Percentiles rank a stretch among this genome's conserved stretches.
phyloP scores from a whole-genome alignment of 2,329 filamentous ascomycete species.

The Penicillium sp. region DNA sequence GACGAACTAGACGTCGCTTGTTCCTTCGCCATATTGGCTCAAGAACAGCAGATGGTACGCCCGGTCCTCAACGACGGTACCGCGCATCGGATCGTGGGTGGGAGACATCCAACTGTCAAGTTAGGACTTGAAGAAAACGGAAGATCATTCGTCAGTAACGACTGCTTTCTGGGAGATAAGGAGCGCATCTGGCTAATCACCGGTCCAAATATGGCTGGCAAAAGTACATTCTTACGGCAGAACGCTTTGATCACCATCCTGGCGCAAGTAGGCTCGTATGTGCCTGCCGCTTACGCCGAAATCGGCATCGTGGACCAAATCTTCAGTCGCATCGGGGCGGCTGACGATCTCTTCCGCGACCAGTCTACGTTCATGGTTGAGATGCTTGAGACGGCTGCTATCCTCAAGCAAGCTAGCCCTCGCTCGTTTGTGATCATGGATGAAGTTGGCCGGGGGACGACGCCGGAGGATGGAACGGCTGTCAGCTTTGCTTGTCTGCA shows the following conservation, averaged over 20 bases:
- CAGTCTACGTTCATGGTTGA: conserved; percentile 99
- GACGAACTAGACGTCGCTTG: conserved; percentile 92
- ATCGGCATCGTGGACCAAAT: conserved; percentile 94
- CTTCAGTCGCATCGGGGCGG: conserved; percentile 90
- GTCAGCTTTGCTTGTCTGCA: conserved; percentile 87
- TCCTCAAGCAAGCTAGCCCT: conserved; percentile 80
- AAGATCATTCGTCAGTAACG: conserved; percentile 80
- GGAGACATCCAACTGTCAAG: conserved; percentile 91
- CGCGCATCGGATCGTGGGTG: conserved; percentile 77
- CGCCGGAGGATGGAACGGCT: conserved; percentile 86
- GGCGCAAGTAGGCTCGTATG: conserved; percentile 89
- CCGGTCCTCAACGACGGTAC: conserved; percentile 70
- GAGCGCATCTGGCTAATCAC: conserved; percentile 72
- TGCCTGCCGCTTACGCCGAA: conserved; percentile 83
- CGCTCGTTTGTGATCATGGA: conserved; percentile 97
- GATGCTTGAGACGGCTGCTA: conserved; percentile 94
- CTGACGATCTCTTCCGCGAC: conserved; percentile 91
- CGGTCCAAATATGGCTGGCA: conserved; percentile 98
- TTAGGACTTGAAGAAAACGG: conserved; percentile 78
- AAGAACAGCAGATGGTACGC: conserved; percentile 72
- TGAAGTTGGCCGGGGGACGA: conserved; percentile 92
- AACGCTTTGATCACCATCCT: conserved; percentile 94
- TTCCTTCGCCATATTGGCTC: conserved; percentile 79
- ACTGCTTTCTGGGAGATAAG: conserved; percentile 78
- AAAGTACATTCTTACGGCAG: conserved; percentile 93